A percentile compares a stretch with the other conserved stretches of the same genome.
These are phyloP conservation scores for Tetratostichococcus sp. DNA, from an alignment of 139 green algal genomes.

Conservation along the genomic window DNA sequence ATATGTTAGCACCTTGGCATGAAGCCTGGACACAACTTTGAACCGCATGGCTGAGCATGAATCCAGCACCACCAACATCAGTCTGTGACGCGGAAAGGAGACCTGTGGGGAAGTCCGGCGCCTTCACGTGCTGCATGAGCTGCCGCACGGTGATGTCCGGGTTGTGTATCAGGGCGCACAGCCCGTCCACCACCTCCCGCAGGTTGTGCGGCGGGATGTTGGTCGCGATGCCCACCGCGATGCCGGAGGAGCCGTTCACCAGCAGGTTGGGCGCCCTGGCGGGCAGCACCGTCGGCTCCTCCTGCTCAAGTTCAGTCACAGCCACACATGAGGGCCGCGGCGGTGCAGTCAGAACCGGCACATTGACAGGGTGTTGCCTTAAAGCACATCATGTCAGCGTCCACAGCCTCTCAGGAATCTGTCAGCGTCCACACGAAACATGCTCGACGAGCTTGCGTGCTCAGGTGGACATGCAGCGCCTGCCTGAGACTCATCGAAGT, in stretches of 20 bases:
- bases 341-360: no score
- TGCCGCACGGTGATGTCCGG: slow-evolving; percentile 64
- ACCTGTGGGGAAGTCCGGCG: slow-evolving; percentile 96
- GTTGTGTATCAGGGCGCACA: slow-evolving; percentile 77
- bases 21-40: no score
- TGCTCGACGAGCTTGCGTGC: no score
- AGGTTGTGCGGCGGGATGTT: slow-evolving; percentile 97
- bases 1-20: no score
- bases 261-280: slow-evolving; percentile 85
- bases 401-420: no score
- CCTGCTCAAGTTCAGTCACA: slow-evolving; percentile 12
- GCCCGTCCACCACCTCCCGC: slow-evolving; percentile 77
- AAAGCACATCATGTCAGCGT: no score
- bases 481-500: slow-evolving; percentile 82
- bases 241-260: slow-evolving; percentile 89
- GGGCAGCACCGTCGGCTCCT: slow-evolving; percentile 90
- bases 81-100: no score
- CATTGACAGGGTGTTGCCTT: no score
- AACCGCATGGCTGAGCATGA: no score
- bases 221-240: slow-evolving; percentile 96
- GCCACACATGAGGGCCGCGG: neutral
- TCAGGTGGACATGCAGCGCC: no score
- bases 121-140: slow-evolving; percentile 83
- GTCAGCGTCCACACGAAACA: no score
- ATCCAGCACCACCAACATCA: no score